Conservation (phyloP, 2,329 filamentous ascomycete species). For the Colletotrichum horii region DNA sequence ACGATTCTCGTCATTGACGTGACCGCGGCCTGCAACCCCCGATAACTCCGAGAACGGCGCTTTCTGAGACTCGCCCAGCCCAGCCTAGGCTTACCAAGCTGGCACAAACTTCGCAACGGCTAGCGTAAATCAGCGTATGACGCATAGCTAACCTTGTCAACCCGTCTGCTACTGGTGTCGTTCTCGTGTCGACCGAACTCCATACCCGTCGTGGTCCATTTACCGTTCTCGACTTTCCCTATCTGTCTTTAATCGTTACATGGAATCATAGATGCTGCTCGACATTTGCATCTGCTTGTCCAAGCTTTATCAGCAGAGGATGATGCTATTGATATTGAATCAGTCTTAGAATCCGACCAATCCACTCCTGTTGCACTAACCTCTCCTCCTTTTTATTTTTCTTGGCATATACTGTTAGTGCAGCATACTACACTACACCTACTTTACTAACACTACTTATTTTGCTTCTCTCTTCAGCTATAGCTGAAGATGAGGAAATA, state of each 20-base stretch:
- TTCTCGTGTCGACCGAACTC: background rate
- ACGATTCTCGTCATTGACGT: background rate
- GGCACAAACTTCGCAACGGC: background rate
- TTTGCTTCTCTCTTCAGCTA: too few relatives aligned
- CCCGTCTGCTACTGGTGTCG: background rate
- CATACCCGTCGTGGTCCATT: background rate
- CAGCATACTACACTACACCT: too few relatives aligned
- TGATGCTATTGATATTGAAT: background rate
- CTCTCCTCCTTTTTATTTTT: too few relatives aligned
- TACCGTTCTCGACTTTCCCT: background rate
- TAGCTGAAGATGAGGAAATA: background rate
- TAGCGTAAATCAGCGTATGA: background rate
- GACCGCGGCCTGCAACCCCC: background rate
- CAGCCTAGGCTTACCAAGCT: background rate
- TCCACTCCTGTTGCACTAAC: background rate
- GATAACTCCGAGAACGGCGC: slow-evolving; percentile 2
- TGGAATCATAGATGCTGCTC: background rate
- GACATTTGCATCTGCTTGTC: background rate
- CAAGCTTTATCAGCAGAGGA: background rate
- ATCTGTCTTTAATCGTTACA: background rate
- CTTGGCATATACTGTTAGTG: too few relatives aligned
- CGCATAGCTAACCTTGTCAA: background rate
- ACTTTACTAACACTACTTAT: too few relatives aligned
- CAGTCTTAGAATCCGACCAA: background rate
- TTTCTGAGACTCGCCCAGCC: background rate